These are phyloP conservation scores for Suillus hirtellus DNA, from an alignment of 768 basidiomycete genomes.

Conservation along the genomic window DNA sequence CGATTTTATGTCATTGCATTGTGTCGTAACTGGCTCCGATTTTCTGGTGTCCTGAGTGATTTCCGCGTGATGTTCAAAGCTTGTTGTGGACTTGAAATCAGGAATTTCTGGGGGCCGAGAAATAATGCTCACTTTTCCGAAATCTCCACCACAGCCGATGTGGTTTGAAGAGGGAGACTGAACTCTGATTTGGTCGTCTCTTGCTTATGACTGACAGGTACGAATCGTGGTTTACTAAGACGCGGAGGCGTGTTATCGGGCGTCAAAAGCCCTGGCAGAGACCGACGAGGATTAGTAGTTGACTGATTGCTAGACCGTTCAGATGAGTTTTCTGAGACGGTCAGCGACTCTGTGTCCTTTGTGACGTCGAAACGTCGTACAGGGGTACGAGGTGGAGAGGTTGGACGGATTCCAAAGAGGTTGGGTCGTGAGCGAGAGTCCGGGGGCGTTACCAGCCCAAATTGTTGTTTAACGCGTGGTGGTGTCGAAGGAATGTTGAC, in stretches of 20 bases:
- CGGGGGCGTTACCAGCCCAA: background rate
- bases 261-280: background rate
- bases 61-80: background rate
- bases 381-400: background rate
- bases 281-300: background rate
- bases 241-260: background rate
- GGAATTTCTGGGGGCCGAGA: background rate
- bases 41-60: no score
- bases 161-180: background rate
- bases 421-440: background rate
- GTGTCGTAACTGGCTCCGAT: background rate
- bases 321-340: background rate
- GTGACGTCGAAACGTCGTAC: no score
- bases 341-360: background rate
- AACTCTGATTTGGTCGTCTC: background rate
- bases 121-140: background rate
- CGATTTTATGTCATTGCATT: background rate
- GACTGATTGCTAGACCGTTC: background rate
- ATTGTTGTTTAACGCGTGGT: background rate
- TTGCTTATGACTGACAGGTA: background rate
- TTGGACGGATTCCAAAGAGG: background rate
- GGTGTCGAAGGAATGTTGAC: background rate
- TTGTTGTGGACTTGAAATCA: background rate
- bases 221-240: background rate
- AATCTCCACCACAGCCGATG: background rate